Percentiles rank a stretch among this genome's conserved stretches.
These are phyloP conservation scores for Pichia nakasei DNA, from an alignment of 805 yeast genomes.

Conservation along the genomic window DNA sequence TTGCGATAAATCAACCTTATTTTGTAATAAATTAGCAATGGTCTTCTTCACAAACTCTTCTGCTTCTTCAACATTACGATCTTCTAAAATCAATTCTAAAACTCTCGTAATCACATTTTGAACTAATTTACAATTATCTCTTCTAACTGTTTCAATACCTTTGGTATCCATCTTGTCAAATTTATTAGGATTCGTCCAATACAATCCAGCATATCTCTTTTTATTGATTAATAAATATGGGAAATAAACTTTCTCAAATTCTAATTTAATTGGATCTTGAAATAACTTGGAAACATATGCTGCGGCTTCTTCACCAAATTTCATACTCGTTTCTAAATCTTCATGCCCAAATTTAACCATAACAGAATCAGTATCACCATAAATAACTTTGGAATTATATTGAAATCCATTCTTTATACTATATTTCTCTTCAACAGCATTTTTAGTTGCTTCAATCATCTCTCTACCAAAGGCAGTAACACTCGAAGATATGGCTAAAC, in stretches of 20 bases:
- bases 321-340: constrained; percentile 80
- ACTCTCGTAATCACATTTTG: constrained; percentile 92
- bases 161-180: constrained; percentile 97
- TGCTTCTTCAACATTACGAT: constrained; percentile 79
- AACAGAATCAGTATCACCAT: constrained; percentile 99
- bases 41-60: constrained; percentile 76
- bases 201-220: constrained; percentile 94
- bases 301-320: constrained; percentile 91
- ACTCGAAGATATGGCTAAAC: constrained; percentile 91
- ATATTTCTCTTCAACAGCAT: constrained; percentile 74
- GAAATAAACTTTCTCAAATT: constrained; percentile 92
- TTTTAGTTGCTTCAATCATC: constrained; percentile 90
- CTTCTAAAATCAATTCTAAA: constrained; percentile 73
- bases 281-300: constrained; percentile 72
- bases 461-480: constrained; percentile 93
- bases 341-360: constrained; percentile 93
- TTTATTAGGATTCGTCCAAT: constrained; percentile 89
- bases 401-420: constrained; percentile 72
- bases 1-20: constrained; percentile 86
- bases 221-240: constrained; percentile 92
- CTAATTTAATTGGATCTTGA: constrained; percentile 81
- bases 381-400: constrained; percentile 84
- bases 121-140: constrained; percentile 94
- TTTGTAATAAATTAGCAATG: constrained; percentile 84
- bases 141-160: constrained; percentile 96